Conservation (phyloP, 2,329 filamentous ascomycete genomes). For the Ceratocystis huliohia region DNA sequence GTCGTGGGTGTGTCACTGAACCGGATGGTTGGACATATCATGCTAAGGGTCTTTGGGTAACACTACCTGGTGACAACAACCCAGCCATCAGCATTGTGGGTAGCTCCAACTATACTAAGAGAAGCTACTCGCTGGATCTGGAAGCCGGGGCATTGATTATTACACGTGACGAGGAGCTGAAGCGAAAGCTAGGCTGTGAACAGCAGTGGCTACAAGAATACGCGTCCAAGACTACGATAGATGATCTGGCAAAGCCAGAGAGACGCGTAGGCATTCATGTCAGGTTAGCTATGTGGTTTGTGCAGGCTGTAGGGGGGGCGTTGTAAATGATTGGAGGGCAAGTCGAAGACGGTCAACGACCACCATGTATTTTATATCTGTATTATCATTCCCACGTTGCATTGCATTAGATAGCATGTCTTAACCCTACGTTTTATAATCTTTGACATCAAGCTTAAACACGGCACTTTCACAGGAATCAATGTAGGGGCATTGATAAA, state of each 20-base stretch:
- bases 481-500: neutral
- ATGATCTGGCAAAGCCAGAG: constrained; percentile 71
- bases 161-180: constrained; percentile 61
- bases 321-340: constrained; percentile 39
- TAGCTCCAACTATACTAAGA: constrained; percentile 89
- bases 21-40: constrained; percentile 93
- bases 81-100: constrained; percentile 76
- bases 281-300: constrained; percentile 85
- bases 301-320: constrained; percentile 73
- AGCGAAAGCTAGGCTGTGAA: constrained; percentile 62
- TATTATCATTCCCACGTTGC: neutral
- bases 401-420: neutral
- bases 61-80: constrained; percentile 49
- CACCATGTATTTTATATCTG: constrained; percentile 1
- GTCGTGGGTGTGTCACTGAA: constrained; percentile 64
- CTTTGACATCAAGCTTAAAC: neutral
- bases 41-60: constrained; percentile 90
- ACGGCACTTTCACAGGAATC: neutral
- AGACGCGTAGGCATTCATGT: constrained; percentile 77
- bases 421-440: neutral
- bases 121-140: constrained; percentile 83
- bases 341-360: neutral
- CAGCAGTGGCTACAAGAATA: constrained; percentile 67
- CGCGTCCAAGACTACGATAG: constrained; percentile 53
- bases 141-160: constrained; percentile 81